Percentiles rank a stretch among this genome's conserved stretches.
Evolutionary conservation across 1,284 basidiomycete genomes (phyloP).

Genomic region (Singerocomus rubriflavus): DNA sequence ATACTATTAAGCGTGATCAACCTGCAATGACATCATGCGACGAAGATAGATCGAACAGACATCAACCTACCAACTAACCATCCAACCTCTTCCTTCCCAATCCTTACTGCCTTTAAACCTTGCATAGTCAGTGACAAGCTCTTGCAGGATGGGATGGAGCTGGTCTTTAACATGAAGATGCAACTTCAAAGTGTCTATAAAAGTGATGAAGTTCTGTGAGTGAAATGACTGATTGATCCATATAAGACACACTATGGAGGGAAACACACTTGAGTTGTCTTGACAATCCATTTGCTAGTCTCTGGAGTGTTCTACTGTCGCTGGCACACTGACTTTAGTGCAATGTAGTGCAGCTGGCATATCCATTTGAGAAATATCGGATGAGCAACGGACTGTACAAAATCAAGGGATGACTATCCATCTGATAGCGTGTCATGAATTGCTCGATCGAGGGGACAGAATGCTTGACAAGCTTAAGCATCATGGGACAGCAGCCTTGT

Average conservation of each 20-base stretch:
- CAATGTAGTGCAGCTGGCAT: constrained; percentile 90
- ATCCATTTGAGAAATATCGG: constrained; percentile 69
- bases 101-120: constrained; percentile 91
- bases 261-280: constrained; percentile 88
- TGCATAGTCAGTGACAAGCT: constrained; percentile 90
- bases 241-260: background rate
- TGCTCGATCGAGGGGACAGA: constrained; percentile 81
- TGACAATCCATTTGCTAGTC: constrained; percentile 96
- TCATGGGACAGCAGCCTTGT: constrained; percentile 88
- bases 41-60: background rate
- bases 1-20: constrained; percentile 95
- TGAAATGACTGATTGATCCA: background rate
- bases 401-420: constrained; percentile 35
- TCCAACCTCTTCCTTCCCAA: constrained; percentile 91
- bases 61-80: constrained; percentile 81
- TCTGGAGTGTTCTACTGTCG: constrained; percentile 94
- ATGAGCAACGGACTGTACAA: background rate
- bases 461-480: constrained; percentile 89
- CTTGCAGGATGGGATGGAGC: constrained; percentile 91
- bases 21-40: constrained; percentile 45
- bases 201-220: constrained; percentile 89
- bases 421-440: constrained; percentile 90
- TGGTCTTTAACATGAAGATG: constrained; percentile 95
- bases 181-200: constrained; percentile 96
- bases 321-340: constrained; percentile 90